Evolutionary conservation across 176 grass and related monocot genomes (phyloP), one percentile per base, ranked within the genome.

Genomic region (Hsuehochloa calcarea): DNA sequence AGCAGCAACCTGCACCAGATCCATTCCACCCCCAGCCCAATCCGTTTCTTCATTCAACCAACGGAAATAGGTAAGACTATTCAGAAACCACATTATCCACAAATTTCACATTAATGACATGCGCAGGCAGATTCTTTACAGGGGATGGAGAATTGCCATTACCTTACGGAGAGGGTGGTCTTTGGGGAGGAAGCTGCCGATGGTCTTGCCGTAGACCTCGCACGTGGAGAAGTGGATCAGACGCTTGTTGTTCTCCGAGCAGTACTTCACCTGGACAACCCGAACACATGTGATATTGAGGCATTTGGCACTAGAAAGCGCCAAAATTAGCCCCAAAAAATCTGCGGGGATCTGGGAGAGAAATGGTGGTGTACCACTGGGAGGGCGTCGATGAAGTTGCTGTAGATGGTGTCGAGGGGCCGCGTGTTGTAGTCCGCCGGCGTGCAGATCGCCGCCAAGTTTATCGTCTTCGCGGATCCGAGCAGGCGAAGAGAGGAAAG

Each of bases 211-310:
- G 81, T 98, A 98, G 55, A 98, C 88, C 85, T 98, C 96, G 74
- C 96, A 98, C n/a, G 96, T 98, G 69, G 96, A 98, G 85, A 98
- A 98, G 83, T 98, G 96, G 80, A 98, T 98, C 40, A 98, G 91
- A 23, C 96, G 93, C 80, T 98, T 98, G 89, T 34, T 80, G 82
- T 98, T 98, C 80, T 98, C 96, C 19, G 96, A 98, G 93, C 96
- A 98, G 88, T 95, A 98, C 77, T 91, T 98, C 29, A 90, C 96
- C 95, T 98, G 76, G 39, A 87, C 37, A 80, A 15, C 14, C 41
- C 61, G 4, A 38, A 71, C 34, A 22, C 56, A 61, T 20, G 7
- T 16, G 17, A n/a, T 2, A n/a, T 6, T 45, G 15, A 62, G 5
- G 55, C 52, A 44, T 78, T 43, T 7, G 8, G 45, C 5, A 31